Evolutionary conservation across 2,329 filamentous ascomycete species (phyloP), one percentile per base, ranked within the genome.

Genomic region (Cladosporium colombiae): DNA sequence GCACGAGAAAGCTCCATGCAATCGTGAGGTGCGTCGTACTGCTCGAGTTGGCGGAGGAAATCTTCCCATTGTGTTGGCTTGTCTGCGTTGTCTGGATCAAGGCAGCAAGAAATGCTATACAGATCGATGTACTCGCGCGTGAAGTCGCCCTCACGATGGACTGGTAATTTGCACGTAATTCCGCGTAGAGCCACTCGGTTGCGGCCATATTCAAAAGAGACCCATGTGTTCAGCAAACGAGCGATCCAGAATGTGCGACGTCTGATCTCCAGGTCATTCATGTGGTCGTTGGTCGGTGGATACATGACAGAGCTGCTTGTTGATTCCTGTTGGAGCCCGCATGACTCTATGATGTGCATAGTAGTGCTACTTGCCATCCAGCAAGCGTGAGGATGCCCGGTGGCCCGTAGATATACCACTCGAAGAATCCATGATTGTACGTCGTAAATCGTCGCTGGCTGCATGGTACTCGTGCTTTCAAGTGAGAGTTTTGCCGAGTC

Each of bases 271-370:
- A 70, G 66, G 64, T 70, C 69, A 40, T 72, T 71, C 21, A 64
- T 59, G 60, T 2, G 72, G 52, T 70, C 53, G 27, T 68, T 67
- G 21, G 71, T 70, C 49, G 64, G 70, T 14, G 69, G 64, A 66
- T 70, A 71, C n/a, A 74, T 55, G 13, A 74, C 67, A 27, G 70
- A 69, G 46, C 68, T 72, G 61, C 69, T 73, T 18, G 35, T 29
- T 40, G 69, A 72, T 65, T 83, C 82, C 4, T 75, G 75, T 25
- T 84, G 81, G 1, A 85, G 66, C 0, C 82, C 81, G 1, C 83
- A 81, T 3, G 85, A 84, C 70, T 88, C 86, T 2, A 85, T 77
- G 59, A 87, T 78, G 68, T 88, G 86, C 83, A 88, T 85, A 23
- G 85, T 74, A 1, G 81, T 82, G 66, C 82, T 86, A 68, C 83